phyloP scores from a whole-genome alignment of 2,329 filamentous ascomycete species.

The Ceratocystiopsis sp. region DNA sequence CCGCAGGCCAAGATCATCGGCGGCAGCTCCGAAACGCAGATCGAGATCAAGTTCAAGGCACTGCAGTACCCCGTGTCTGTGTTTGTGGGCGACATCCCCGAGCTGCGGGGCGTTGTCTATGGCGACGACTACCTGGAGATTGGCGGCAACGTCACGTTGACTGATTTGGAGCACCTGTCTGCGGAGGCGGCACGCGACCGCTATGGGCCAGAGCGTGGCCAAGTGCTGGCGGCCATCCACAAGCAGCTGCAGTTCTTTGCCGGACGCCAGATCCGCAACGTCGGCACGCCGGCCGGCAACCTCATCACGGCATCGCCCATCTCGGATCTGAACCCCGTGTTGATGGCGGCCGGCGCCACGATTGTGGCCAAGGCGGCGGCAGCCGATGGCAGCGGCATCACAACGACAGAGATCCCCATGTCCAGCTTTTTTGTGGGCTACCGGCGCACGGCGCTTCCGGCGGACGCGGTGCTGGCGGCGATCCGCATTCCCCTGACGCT shows the following conservation, averaged over 20 bases:
- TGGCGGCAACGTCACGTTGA: conserved; percentile 82
- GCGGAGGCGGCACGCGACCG: conserved; percentile 62
- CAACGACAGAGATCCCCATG: conserved; percentile 75
- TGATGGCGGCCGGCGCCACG: conserved; percentile 72
- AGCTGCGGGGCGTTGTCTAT: conserved; percentile 68
- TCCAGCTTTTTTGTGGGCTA: conserved; percentile 85
- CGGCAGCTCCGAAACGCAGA: conserved; percentile 92
- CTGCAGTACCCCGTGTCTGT: conserved; percentile 81
- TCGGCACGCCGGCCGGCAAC: conserved; percentile 93
- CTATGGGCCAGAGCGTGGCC: conserved; percentile 54
- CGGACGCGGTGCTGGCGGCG: conserved; percentile 69
- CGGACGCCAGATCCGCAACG: conserved; percentile 87
- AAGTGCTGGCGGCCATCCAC: conserved; percentile 78
- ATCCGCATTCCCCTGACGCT: conserved; percentile 69
- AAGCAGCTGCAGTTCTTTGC: conserved; percentile 94
- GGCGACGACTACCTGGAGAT: conserved; percentile 73
- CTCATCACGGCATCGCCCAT: conserved; percentile 89
- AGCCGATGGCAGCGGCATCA: not conserved
- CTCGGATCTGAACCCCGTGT: conserved; percentile 86
- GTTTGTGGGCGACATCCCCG: conserved; percentile 82
- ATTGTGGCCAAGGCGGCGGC: conserved; percentile 63
- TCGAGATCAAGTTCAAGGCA: conserved; percentile 96
- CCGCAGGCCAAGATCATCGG: conserved; percentile 88
- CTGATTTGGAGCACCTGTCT: conserved; percentile 66
- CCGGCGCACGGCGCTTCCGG: conserved; percentile 61